Base-by-base conservation (phyloP, 371 early-diverging fungal genomes). In the Rhizomucor pusillus region DNA sequence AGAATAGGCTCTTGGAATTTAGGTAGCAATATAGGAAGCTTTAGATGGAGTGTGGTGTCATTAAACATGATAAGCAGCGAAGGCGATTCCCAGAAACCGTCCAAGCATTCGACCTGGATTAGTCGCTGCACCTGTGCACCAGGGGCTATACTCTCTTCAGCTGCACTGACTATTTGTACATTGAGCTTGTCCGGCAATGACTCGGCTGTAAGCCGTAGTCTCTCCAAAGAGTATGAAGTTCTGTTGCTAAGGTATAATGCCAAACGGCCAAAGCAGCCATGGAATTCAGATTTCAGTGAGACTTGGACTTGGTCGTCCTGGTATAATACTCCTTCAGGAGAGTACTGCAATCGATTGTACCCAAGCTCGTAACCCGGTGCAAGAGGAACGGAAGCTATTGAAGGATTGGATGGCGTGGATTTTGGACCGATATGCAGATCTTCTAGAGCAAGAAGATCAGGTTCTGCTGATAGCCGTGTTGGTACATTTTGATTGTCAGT, bases 171-270 rank as follows among this genome's bases (percentile, higher is more conserved):
- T 5, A 41, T 18, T 25, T 37, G 43, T 14, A 55, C 25, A 16
- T 37, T 43, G 9, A 56, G 35, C 18, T 34, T 49, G 13, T 56
- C 56, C 25, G 51, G 39, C 37, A 47, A 46, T 0, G 65, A 74
- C 7, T 48, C 40, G 11, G 71, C 49, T 18, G 62, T 50, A 18
- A 73, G 40, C 10, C 43, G 49, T 13, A 71, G 24, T 41, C 59
- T 51, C 0, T 57, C 36, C 59, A 70, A 49, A 4, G 54, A 46
- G 14, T 47, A 44, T 20, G 43, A 74, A 0, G 90, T 82, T 66
- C 92, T 91, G 83, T 98, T 98, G 33, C 90, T 91, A 50, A 91
- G 74, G 57, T 88, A 96, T 25, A 97, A 53, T 25, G 92, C 94
- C 12, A 98, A 52, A 4, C 93, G 85, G 1, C 95, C 97, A 2